Evolutionary conservation across 108 stramenopile genomes (phyloP).

Genomic region (Mayamaea pseudoterrestris): DNA sequence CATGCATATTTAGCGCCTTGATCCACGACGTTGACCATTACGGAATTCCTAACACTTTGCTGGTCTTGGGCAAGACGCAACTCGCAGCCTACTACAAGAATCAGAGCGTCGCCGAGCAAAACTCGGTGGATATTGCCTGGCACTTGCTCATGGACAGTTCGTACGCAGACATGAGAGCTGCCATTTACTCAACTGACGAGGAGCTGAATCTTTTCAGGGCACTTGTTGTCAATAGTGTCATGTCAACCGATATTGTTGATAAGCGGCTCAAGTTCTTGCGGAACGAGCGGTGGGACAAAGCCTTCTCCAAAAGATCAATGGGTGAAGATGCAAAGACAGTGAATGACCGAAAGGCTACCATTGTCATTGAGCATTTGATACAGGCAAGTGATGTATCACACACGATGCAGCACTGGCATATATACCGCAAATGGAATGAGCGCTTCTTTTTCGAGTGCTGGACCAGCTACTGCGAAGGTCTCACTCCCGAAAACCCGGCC

Average conservation of each 20-base stretch:
- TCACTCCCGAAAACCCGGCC: background rate
- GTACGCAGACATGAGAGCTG: conserved; percentile 13
- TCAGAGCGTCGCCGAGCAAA: no score
- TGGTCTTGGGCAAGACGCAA: conserved; percentile 24
- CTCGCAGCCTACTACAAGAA: conserved; percentile 13
- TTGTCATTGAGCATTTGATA: background rate
- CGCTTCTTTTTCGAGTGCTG: no score
- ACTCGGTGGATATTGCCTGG: no score
- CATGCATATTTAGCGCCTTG: conserved; percentile 31
- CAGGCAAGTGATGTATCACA: background rate
- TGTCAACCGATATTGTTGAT: conserved; percentile 42
- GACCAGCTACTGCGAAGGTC: conserved; percentile 1
- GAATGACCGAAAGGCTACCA: no score
- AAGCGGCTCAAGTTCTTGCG: conserved; percentile 19
- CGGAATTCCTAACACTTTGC: conserved; percentile 39
- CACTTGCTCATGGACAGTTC: conserved; percentile 24
- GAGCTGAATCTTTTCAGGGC: conserved; percentile 33
- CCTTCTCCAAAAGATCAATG: conserved; percentile 19
- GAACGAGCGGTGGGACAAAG: conserved; percentile 36
- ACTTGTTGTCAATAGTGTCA: conserved; percentile 26
- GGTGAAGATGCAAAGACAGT: background rate
- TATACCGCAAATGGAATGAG: no score
- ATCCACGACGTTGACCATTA: conserved; percentile 51
- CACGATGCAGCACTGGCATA: no score
- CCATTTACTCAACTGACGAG: conserved; percentile 16